phyloP scores from a whole-genome alignment of 306 rosid species.

The Prunus davidiana region DNA sequence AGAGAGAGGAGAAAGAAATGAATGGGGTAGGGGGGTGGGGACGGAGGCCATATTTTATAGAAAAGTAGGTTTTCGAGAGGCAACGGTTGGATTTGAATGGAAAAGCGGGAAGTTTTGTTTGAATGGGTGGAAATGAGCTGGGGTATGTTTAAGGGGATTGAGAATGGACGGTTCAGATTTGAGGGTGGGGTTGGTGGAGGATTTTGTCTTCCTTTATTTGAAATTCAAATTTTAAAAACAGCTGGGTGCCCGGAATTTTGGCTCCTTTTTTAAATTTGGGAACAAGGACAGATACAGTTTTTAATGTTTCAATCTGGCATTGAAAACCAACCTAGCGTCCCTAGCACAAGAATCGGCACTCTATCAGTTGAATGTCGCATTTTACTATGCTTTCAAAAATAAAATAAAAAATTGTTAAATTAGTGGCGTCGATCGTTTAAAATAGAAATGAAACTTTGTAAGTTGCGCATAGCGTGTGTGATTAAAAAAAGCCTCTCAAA shows the following conservation, averaged over 20 bases:
- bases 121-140: constrained; percentile 2
- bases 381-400: too few relatives aligned
- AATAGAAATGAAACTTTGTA: too few relatives aligned
- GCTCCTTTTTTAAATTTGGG: not conserved
- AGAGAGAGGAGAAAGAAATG: not conserved
- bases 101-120: constrained; percentile 6
- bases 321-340: not conserved
- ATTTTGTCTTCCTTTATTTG: not conserved
- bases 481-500: too few relatives aligned
- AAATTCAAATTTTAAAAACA: constrained; percentile 9
- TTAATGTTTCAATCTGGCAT: not conserved
- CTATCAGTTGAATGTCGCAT: not conserved
- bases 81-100: constrained; percentile 25
- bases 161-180: constrained; percentile 7
- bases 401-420: too few relatives aligned
- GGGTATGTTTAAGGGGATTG: not conserved
- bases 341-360: not conserved
- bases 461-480: rapidly evolving
- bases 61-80: not conserved
- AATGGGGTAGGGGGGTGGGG: not conserved
- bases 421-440: too few relatives aligned
- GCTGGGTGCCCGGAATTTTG: not conserved
- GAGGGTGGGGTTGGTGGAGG: not conserved
- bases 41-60: constrained; percentile 28
- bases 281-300: not conserved